A percentile compares a stretch with the other conserved stretches of the same genome.
These are phyloP conservation scores for Ceratobasidium sp. DNA, from an alignment of 1,284 basidiomycete genomes.

Conservation along the genomic window DNA sequence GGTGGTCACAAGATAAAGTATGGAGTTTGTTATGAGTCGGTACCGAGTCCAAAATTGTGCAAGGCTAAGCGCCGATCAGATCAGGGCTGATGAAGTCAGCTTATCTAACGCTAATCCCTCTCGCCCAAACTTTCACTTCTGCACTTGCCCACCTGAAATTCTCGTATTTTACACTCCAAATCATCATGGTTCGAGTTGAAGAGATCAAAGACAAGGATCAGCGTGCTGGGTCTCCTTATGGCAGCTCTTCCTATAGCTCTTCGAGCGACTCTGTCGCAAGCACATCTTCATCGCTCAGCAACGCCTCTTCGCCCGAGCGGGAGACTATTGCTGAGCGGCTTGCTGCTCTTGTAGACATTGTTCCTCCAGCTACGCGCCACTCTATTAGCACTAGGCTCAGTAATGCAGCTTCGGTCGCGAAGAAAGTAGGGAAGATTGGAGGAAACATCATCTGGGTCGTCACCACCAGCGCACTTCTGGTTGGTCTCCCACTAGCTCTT, in stretches of 20 bases:
- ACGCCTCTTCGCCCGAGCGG: slow-evolving; percentile 59
- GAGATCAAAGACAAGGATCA: slow-evolving; percentile 83
- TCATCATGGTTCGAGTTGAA: slow-evolving; percentile 85
- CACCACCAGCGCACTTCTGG: slow-evolving; percentile 92
- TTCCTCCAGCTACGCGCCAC: slow-evolving; percentile 90
- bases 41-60: slow-evolving; percentile 40
- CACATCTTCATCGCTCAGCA: slow-evolving; percentile 74
- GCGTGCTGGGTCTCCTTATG: slow-evolving; percentile 72
- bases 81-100: slow-evolving; percentile 39
- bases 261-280: slow-evolving; percentile 83
- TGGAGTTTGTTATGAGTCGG: slow-evolving; percentile 22
- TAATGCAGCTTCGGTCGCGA: slow-evolving; percentile 73
- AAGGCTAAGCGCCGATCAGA: slow-evolving; percentile 35
- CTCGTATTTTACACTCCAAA: slow-evolving; percentile 38
- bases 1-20: slow-evolving; percentile 20
- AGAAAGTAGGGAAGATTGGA: slow-evolving; percentile 75
- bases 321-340: slow-evolving; percentile 94
- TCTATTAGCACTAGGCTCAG: slow-evolving; percentile 74
- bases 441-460: slow-evolving; percentile 96
- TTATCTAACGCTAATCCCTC: slow-evolving; percentile 31
- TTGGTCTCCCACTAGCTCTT: slow-evolving; percentile 93
- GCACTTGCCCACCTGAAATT: background rate
- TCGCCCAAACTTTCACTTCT: slow-evolving; percentile 48
- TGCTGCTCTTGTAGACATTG: slow-evolving; percentile 93
- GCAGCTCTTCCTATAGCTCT: slow-evolving; percentile 73